Evolutionary conservation across 73 alveolate genomes (phyloP).

Genomic region (Uronychia binucleata): DNA sequence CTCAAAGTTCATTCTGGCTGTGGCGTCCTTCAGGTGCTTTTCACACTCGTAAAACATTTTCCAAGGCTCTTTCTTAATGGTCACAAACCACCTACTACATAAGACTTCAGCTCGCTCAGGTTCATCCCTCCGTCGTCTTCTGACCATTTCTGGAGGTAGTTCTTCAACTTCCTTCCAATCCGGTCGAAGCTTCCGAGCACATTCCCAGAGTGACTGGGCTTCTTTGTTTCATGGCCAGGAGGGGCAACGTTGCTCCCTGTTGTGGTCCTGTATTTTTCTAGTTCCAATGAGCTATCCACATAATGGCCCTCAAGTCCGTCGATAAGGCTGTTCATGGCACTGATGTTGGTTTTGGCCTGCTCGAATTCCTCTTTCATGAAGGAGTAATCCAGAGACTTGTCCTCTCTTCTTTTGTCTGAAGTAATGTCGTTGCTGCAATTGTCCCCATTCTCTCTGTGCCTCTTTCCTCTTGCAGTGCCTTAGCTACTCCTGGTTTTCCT

Average conservation of each 20-base stretch:
- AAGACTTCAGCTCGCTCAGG: neutral
- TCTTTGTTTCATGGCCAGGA: no score
- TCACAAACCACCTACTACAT: neutral
- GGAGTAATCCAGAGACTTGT: neutral
- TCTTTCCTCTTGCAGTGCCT: neutral
- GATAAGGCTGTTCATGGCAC: neutral
- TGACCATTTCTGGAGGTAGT: neutral
- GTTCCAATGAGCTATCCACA: neutral
- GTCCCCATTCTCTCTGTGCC: neutral
- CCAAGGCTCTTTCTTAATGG: neutral
- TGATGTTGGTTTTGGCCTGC: neutral
- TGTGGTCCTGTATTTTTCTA: no score
- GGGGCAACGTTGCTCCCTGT: no score
- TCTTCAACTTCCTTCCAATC: neutral
- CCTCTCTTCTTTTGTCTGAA: no score
- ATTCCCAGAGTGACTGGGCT: no score
- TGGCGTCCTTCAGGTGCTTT: neutral
- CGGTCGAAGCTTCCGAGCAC: neutral
- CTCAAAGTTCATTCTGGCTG: neutral
- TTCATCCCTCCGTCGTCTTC: neutral
- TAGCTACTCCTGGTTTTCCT: neutral
- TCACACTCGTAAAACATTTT: neutral
- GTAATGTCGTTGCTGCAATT: neutral
- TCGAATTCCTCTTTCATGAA: neutral
- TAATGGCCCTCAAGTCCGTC: neutral